phyloP scores from a whole-genome alignment of 192 early-diverging fungal species.

The Borealophlyctis nickersoniae region DNA sequence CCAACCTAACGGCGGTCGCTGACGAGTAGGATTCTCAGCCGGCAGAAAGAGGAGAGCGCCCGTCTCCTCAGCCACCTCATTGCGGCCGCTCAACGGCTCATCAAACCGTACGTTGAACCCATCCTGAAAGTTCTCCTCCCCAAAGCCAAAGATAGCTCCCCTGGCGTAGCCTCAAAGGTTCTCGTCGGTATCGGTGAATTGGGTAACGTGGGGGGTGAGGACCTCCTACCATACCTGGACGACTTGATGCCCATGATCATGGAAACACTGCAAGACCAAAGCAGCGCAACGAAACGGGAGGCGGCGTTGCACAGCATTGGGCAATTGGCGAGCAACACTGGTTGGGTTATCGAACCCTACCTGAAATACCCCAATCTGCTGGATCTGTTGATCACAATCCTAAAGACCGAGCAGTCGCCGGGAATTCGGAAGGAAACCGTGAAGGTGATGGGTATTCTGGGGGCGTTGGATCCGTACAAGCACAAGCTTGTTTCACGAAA shows the following conservation, averaged over 20 bases:
- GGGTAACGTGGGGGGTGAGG: constrained; percentile 78
- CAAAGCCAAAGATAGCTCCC: constrained; percentile 69
- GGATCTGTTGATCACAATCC: constrained; percentile 68
- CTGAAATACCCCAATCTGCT: constrained; percentile 83
- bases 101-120: constrained; percentile 87
- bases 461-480: constrained; percentile 90
- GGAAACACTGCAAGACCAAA: constrained; percentile 84
- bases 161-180: constrained; percentile 75
- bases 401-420: constrained; percentile 75
- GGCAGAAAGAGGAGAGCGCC: constrained; percentile 85
- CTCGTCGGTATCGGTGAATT: constrained; percentile 80
- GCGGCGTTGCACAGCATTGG: constrained; percentile 85
- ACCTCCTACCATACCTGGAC: constrained; percentile 75
- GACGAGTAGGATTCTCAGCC: no score
- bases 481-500: constrained; percentile 50
- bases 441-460: constrained; percentile 88
- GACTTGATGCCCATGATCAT: constrained; percentile 82
- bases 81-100: constrained; percentile 69
- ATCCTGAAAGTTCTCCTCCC: constrained; percentile 83
- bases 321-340: constrained; percentile 79
- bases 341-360: constrained; percentile 88
- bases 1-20: constrained; percentile 29
- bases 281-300: constrained; percentile 75
- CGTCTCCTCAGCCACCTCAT: constrained; percentile 75
- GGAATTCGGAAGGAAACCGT: constrained; percentile 80